Evolutionary conservation across 208 protist genomes (phyloP).

Genomic region (Angomonas ambiguus): DNA sequence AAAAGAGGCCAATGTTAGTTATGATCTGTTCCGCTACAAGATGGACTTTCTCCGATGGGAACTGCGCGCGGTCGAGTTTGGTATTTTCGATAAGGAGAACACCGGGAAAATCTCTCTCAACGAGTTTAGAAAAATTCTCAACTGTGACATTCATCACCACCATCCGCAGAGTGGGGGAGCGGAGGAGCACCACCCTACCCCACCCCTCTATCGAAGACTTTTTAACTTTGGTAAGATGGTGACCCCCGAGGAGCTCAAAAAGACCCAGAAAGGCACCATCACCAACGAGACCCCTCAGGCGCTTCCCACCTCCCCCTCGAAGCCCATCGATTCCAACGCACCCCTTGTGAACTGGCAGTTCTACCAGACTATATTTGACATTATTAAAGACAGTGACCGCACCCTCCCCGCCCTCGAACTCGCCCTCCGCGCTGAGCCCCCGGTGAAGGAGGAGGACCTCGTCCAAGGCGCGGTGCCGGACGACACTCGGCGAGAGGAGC

Average conservation of each 20-base stretch:
- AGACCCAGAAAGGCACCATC: background rate
- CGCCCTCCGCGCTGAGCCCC: slow-evolving; percentile 34
- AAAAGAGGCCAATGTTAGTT: slow-evolving; percentile 11
- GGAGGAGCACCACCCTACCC: no score
- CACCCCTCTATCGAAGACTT: background rate
- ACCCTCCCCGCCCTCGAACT: slow-evolving; percentile 43
- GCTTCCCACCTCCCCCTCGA: background rate
- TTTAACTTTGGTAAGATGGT: slow-evolving; percentile 10
- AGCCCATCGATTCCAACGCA: background rate
- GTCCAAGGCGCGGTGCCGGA: background rate
- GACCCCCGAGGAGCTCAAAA: background rate
- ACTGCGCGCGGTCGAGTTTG: slow-evolving; percentile 59
- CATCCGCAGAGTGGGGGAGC: background rate
- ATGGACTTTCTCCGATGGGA: slow-evolving; percentile 58
- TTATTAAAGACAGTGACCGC: slow-evolving; percentile 50
- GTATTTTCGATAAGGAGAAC: slow-evolving; percentile 47
- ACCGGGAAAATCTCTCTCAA: slow-evolving; percentile 36
- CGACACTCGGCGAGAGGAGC: background rate
- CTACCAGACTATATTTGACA: slow-evolving; percentile 64
- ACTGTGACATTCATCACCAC: slow-evolving; percentile 3
- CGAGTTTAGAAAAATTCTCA: slow-evolving; percentile 42
- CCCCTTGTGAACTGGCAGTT: slow-evolving; percentile 45
- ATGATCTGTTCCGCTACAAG: slow-evolving; percentile 38
- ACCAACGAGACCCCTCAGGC: slow-evolving; percentile 6
- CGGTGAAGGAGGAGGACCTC: slow-evolving; percentile 21